Evolutionary conservation across 768 basidiomycete species (phyloP).

Genomic region (Vishniacozyma victoriae): DNA sequence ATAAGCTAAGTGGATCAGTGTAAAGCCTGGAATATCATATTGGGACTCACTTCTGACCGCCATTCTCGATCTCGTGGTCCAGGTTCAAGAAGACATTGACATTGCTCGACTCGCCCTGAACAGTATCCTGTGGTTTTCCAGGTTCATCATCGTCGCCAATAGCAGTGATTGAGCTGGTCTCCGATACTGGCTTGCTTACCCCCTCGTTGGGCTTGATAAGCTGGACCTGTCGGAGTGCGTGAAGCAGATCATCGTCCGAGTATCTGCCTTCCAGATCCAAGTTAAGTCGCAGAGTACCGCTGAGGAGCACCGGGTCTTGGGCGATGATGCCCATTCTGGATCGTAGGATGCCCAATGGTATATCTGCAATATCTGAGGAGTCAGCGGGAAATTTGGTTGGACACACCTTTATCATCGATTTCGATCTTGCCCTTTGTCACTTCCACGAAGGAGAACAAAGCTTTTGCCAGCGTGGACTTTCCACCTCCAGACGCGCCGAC

Average conservation of each 20-base stretch:
- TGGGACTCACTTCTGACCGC: conserved; percentile 33
- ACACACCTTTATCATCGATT: conserved; percentile 37
- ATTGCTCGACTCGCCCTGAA: background rate
- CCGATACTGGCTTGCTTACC: background rate
- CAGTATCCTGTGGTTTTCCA: too few relatives aligned
- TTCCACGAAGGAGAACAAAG: conserved; percentile 44
- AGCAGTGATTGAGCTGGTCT: background rate
- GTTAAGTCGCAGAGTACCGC: conserved; percentile 37
- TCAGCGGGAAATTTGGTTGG: background rate
- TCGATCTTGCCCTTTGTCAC: conserved; percentile 28
- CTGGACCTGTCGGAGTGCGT: conserved; percentile 37
- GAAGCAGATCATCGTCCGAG: conserved; percentile 34
- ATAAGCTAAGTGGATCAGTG: conserved; percentile 17
- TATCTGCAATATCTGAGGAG: conserved; percentile 22
- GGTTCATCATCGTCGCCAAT: background rate
- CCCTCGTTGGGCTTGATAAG: conserved; percentile 14
- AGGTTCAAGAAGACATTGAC: conserved; percentile 31
- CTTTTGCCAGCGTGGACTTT: conserved; percentile 40
- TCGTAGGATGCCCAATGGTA: conserved; percentile 32
- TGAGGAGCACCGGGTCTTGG: conserved; percentile 39
- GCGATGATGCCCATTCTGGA: conserved; percentile 39
- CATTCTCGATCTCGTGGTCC: conserved; percentile 34
- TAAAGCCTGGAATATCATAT: background rate
- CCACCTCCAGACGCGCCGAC: conserved; percentile 42
- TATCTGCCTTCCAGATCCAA: conserved; percentile 37